These are phyloP conservation scores for Aureobasidium sp. DNA, from an alignment of 2,329 filamentous ascomycete genomes.

Conservation along the genomic window DNA sequence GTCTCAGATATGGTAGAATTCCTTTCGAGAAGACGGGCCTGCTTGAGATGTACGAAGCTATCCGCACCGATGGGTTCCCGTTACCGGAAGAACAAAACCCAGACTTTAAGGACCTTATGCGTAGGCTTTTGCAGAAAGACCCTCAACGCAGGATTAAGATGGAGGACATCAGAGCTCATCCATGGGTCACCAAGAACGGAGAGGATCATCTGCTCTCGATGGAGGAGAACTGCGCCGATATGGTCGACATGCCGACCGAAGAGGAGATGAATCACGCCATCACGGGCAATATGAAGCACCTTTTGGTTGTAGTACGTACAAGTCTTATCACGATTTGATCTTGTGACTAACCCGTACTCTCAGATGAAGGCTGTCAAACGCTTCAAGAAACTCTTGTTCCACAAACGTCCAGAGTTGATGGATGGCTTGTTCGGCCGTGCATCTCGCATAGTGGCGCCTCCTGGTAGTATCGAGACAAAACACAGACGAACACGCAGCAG, in stretches of 20 bases:
- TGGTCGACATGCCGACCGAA: slow-evolving; percentile 77
- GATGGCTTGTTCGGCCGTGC: slow-evolving; percentile 52
- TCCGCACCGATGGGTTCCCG: slow-evolving; percentile 59
- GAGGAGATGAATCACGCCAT: slow-evolving; percentile 86
- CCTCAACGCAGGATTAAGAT: slow-evolving; percentile 76
- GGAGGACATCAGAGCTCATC: slow-evolving; percentile 69
- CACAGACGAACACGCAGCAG: slow-evolving; percentile 39
- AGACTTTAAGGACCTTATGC: slow-evolving; percentile 66
- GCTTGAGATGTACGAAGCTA: slow-evolving; percentile 82
- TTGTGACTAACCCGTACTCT: not conserved
- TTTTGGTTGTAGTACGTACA: slow-evolving; percentile 64
- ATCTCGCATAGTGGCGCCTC: slow-evolving; percentile 49
- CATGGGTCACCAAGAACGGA: slow-evolving; percentile 82
- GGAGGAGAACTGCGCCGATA: slow-evolving; percentile 76
- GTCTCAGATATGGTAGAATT: slow-evolving; percentile 77
- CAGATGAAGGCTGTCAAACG: slow-evolving; percentile 84
- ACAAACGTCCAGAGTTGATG: slow-evolving; percentile 45
- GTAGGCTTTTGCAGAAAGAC: slow-evolving; percentile 70
- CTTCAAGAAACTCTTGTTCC: slow-evolving; percentile 67
- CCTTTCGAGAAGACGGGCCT: slow-evolving; percentile 75
- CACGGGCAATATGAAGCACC: slow-evolving; percentile 76
- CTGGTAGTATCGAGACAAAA: slow-evolving; percentile 25
- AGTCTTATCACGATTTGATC: not conserved
- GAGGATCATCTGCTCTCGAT: slow-evolving; percentile 67
- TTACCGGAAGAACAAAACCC: slow-evolving; percentile 57